Conservation (phyloP, 2,329 filamentous ascomycete species). For the Fusarium continuum region DNA sequence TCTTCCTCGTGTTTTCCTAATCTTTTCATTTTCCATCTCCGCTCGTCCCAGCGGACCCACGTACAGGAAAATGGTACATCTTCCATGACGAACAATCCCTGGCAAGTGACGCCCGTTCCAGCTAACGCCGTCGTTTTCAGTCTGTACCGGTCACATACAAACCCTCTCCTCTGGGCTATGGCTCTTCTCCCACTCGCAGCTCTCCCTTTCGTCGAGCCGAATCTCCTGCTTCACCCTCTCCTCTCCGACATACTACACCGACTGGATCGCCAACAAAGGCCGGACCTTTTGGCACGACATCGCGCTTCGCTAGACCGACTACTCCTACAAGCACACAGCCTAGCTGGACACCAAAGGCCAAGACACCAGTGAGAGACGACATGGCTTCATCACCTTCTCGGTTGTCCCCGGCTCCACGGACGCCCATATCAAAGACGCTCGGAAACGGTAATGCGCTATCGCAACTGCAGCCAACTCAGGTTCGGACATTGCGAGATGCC, state of each 20-base stretch:
- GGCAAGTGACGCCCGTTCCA: conserved; percentile 36
- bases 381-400: conserved; percentile 44
- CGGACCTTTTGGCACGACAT: conserved; percentile 40
- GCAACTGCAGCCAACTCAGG: conserved; percentile 81
- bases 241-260: conserved; percentile 71
- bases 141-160: conserved; percentile 69
- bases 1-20: conserved; percentile 8
- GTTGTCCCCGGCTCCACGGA: conserved; percentile 45
- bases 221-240: conserved; percentile 71
- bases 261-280: conserved; percentile 67
- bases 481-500: conserved; percentile 87
- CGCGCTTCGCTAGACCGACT: conserved; percentile 53
- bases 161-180: conserved; percentile 76
- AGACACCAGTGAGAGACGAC: conserved; percentile 35
- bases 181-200: conserved; percentile 67
- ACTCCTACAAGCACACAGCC: conserved; percentile 47
- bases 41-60: conserved; percentile 39
- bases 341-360: conserved; percentile 51
- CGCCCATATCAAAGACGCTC: conserved; percentile 49
- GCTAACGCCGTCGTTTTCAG: conserved; percentile 51
- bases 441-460: conserved; percentile 67
- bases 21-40: conserved; percentile 36
- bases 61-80: conserved; percentile 47
- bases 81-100: conserved; percentile 40
- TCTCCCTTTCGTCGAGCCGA: conserved; percentile 72